Evolutionary conservation across 331 rosid genomes (phyloP), one percentile per base, ranked within the genome.

Genomic region (Prunus yedoensis): DNA sequence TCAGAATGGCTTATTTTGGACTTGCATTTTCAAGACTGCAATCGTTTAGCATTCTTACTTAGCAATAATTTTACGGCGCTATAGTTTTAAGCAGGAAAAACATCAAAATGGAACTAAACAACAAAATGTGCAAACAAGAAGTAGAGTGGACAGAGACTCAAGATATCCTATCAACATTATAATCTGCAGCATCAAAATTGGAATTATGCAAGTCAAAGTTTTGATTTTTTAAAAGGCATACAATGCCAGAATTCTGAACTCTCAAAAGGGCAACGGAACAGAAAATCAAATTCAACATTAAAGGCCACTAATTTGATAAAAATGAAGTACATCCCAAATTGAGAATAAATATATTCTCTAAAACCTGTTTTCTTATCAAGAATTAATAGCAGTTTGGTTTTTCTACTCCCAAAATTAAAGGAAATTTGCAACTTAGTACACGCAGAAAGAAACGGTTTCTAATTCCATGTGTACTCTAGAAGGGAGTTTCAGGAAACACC

Each of bases 401-500:
- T 38, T 70, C 35, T 14, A 17, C 10, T 38, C 76, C 59, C 13
- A 61, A 73, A 28, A 27, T 18, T 52, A 54, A 46, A 28, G 32
- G 56, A 43, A 69, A 69, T 76, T 38, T 3, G 46, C 43, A 53
- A 10, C 10, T 50, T 20, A 32, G 62, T 46, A 74, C 54, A 10
- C 27, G 10, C 59, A 28, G 61, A 77, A 74, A 81, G 12, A 74
- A 28, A 46, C 35, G 52, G 66, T 25, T 63, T 32, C 25, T 32
- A 63, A 45, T 61, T 16, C 46, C 68, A 10, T 54, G 73, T 35
- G 30, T 58, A 61, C 73, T 66, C 5, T 28, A 53, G 69, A 62
- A 75, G 27, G 18, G 63, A 83, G 83, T 70, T 75, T 75, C 11
- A 18, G 79, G 73, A 80, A 71, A 27, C 88, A 95, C 99, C 97